Conservation (phyloP, 306 rosid genomes). For the Lathyrus sativus region DNA sequence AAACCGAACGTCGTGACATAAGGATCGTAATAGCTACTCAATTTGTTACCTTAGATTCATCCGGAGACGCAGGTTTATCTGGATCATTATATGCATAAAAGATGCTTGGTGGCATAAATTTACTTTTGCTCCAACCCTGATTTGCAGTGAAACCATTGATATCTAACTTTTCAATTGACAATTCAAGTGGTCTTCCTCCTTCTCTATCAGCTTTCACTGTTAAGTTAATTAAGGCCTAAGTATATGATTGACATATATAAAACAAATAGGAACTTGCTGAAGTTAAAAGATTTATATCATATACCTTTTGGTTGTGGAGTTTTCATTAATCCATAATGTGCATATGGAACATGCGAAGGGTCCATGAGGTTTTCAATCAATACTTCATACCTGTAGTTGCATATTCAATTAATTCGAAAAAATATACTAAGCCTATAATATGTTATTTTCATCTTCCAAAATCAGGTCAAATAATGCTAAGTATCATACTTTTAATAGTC, state of each 20-base stretch:
- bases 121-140: slow-evolving; percentile 53
- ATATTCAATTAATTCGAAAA: slow-evolving; percentile 25
- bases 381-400: slow-evolving; percentile 77
- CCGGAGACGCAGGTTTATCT: slow-evolving; percentile 48
- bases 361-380: slow-evolving; percentile 93
- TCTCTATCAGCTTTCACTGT: slow-evolving; percentile 84
- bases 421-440: slow-evolving; percentile 5
- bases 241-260: slow-evolving; percentile 31
- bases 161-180: slow-evolving; percentile 55
- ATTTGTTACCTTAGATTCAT: slow-evolving; percentile 56
- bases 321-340: slow-evolving; percentile 72
- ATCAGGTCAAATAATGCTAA: no score
- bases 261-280: slow-evolving; percentile 14
- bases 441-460: no score
- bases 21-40: slow-evolving; percentile 1
- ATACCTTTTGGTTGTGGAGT: slow-evolving; percentile 53
- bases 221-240: slow-evolving; percentile 27
- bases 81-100: slow-evolving; percentile 52
- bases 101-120: slow-evolving; percentile 71
- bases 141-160: slow-evolving; percentile 65
- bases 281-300: slow-evolving; percentile 28
- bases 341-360: slow-evolving; percentile 89
- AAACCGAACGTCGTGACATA: not conserved
- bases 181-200: slow-evolving; percentile 86
- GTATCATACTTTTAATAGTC: slow-evolving; percentile 22